Percentiles rank a stretch among this genome's conserved stretches.
Conservation (phyloP, 2,329 filamentous ascomycete species). For the Cladophialophora exuberans region DNA sequence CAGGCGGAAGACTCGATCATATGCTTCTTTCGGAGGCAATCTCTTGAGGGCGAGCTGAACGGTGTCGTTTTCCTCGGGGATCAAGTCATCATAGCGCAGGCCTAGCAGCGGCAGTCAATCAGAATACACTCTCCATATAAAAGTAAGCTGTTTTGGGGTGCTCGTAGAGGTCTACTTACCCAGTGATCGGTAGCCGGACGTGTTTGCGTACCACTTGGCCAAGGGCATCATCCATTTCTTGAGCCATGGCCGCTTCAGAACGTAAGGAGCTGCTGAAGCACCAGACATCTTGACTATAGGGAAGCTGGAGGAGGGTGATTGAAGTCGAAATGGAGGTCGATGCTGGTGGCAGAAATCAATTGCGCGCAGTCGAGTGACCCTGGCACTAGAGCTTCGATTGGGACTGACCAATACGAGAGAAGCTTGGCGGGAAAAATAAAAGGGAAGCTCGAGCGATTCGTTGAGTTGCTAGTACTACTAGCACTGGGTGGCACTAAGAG, state of each 20-base stretch:
- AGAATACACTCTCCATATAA: neutral
- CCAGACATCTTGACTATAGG: conserved; percentile 64
- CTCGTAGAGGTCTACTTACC: conserved; percentile 58
- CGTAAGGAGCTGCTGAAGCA: conserved; percentile 72
- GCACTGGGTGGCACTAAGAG: too few relatives aligned
- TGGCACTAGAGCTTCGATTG: neutral
- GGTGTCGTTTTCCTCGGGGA: conserved; percentile 86
- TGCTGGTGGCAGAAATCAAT: conserved; percentile 1
- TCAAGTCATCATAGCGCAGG: conserved; percentile 85
- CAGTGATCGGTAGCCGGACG: conserved; percentile 89
- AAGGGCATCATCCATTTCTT: conserved; percentile 76
- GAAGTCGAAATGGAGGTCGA: neutral
- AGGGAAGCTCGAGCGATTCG: conserved; percentile 19
- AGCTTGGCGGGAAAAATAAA: conserved; percentile 14
- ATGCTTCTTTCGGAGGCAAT: conserved; percentile 84
- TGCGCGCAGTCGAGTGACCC: conserved; percentile 6
- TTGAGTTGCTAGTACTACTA: neutral
- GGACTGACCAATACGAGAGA: neutral
- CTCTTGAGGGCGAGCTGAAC: conserved; percentile 89
- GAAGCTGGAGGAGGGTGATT: neutral
- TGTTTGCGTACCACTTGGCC: conserved; percentile 85
- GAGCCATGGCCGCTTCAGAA: conserved; percentile 86
- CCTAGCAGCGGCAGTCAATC: conserved; percentile 25
- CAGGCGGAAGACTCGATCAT: conserved; percentile 97
- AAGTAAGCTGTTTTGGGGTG: conserved; percentile 6